Base-by-base conservation (phyloP, 2,329 filamentous ascomycete genomes). In the Rugonectria rugulosa region DNA sequence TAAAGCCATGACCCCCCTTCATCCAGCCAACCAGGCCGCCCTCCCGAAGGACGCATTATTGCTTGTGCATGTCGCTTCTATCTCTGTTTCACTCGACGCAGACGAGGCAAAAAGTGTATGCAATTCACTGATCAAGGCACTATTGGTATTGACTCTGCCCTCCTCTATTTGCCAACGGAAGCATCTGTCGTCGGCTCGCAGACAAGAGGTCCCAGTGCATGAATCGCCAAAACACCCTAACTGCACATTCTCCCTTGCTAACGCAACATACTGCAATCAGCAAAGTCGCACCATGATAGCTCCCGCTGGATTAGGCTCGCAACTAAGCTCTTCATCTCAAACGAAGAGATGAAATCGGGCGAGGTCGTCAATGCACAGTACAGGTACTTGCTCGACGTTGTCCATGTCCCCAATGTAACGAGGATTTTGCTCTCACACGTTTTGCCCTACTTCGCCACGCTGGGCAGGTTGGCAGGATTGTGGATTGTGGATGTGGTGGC, bases 311-410 rank as follows among this genome's bases (percentile, higher is more conserved):
- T 34, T 40, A 21, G 10, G n/a, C 24, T 34, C 44, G 3, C 9
- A 37, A 41, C 17, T 14, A 32, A n/a, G 24, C 26, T 37, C n/a
- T 40, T 7, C 47, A 34, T 42, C 15, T 23, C 29, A 40, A 20
- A 34, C n/a, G 12, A 14, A 29, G 32, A 5, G n/a, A 10, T 19
- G 3, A 23, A 20, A 17, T 29, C 15, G n/a, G 23, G 41, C 14
- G 44, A 17, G 40, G 26, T 20, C 46, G 31, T 51, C 46, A 56
- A 56, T 56, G 53, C 53, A 56, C 53, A n/a, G 53, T 56, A 36
- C n/a, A n/a, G n/a, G n/a, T 56, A 46, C 45, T 7, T 53, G 29
- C 12, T 14, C 21, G 19, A 14, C 31, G 21, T 27, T 49, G 34
- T 31, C n/a, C n/a, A 10, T 14, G 34, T 29, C n/a, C 23, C 26